Evolutionary conservation across 768 basidiomycete genomes (phyloP), one percentile per base, ranked within the genome.

Genomic region (Phlebiopsis flavidoalba): DNA sequence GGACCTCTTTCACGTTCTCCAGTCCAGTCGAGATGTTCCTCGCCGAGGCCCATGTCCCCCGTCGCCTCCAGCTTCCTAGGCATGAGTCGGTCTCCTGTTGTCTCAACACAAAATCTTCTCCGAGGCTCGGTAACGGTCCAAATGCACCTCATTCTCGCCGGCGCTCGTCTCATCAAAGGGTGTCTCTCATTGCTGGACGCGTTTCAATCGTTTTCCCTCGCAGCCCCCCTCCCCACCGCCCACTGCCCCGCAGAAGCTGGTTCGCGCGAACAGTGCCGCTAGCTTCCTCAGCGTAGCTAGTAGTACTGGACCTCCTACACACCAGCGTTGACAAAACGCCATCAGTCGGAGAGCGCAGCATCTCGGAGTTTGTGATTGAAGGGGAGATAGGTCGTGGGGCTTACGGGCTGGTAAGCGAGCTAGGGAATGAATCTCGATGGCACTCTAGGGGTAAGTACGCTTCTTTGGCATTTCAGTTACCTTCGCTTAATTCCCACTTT

Each of bases 301-400:
- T 52, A 87, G 84, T 65, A 85, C 86, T 2, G 77, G 85, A 24
- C 78, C 89, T 33, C 87, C 89, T 2, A 83, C 86, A 0, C 88
- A n/a, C 89, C 11, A 72, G 47, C 36, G 63, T 72, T 21, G 58
- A 77, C 79, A 61, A 72, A 76, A 26, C 84, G 79, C 61, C 73
- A 76, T 57, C 64, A 10, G 63, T 63, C n/a, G 75, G 88, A 49
- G 82, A 84, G 36, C 82, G 87, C 62, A 91, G 81, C 63, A 94
- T 98, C 62, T 87, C 87, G 5, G 89, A 94, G 67, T 97, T 91
- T 70, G 81, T 88, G 21, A 88, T 97, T 58, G 85, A 94, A 66
- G 82, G 83, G 49, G 94, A 96, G 69, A 91, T 95, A 24, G 96
- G 96, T 14, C 83, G 93, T 59, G 96, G 95, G 10, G 96, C 96